Percentiles rank a stretch among this genome's conserved stretches.
Conservation (phyloP, 2,329 filamentous ascomycete species). For the Aureobasidium leucospermi region DNA sequence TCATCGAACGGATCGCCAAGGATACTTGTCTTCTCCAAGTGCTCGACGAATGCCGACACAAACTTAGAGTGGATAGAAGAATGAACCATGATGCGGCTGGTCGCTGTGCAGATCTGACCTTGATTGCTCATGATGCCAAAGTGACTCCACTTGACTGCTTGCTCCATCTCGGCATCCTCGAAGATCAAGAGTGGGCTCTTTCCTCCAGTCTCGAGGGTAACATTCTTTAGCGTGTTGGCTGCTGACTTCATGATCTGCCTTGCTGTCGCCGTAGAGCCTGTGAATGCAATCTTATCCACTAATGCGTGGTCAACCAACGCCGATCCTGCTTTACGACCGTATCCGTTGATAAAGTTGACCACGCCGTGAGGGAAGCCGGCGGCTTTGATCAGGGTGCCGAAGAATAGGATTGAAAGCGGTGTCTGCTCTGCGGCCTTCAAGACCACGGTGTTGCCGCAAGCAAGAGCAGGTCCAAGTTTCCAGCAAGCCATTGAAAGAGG, state of each 20-base stretch:
- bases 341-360: conserved; percentile 63
- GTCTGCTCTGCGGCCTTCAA: conserved; percentile 51
- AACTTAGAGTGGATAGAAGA: conserved; percentile 53
- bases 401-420: conserved; percentile 46
- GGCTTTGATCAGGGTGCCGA: conserved; percentile 58
- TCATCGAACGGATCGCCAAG: conserved; percentile 61
- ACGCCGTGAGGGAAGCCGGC: conserved; percentile 71
- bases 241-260: conserved; percentile 66
- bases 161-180: conserved; percentile 46
- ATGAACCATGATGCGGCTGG: conserved; percentile 47
- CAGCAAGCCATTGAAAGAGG: conserved; percentile 67
- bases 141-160: conserved; percentile 59
- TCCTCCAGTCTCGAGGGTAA: conserved; percentile 52
- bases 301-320: conserved; percentile 65
- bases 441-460: conserved; percentile 49
- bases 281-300: conserved; percentile 71
- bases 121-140: conserved; percentile 47
- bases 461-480: conserved; percentile 63
- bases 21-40: conserved; percentile 50
- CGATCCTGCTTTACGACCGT: no score
- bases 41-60: conserved; percentile 50
- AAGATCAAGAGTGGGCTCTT: conserved; percentile 49
- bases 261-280: conserved; percentile 63
- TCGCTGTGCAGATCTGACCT: conserved; percentile 51
- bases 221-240: conserved; percentile 51